Percentiles rank a stretch among this genome's conserved stretches.
These are phyloP conservation scores for Cardamine resedifolia DNA, from an alignment of 345 rosid genomes.

Conservation along the genomic window DNA sequence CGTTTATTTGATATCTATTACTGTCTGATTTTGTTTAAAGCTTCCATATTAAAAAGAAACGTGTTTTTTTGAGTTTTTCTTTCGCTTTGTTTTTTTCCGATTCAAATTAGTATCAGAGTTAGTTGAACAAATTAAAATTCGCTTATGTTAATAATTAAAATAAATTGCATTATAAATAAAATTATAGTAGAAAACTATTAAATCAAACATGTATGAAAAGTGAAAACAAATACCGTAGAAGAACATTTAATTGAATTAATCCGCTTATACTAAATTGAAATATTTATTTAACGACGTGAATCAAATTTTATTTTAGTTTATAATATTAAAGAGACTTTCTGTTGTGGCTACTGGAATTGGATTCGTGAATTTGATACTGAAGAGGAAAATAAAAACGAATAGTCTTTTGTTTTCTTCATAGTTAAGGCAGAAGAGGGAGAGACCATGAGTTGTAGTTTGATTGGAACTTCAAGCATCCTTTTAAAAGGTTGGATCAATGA, in stretches of 20 bases:
- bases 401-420: constrained; percentile 30
- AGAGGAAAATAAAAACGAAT: neutral
- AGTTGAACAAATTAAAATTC: neutral
- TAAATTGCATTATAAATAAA: neutral
- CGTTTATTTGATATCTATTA: neutral
- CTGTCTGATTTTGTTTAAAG: neutral
- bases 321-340: constrained; percentile 25
- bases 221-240: neutral
- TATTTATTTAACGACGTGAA: neutral
- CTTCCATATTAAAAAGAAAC: neutral
- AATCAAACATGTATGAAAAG: neutral
- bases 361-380: constrained; percentile 38
- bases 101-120: neutral
- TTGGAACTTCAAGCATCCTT: constrained; percentile 18
- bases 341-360: constrained; percentile 35
- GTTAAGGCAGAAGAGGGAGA: constrained; percentile 35
- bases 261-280: neutral
- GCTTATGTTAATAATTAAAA: neutral
- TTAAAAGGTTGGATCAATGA: constrained; percentile 3
- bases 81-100: neutral
- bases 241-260: neutral
- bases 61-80: neutral
- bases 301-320: neutral
- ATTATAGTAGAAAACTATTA: neutral
- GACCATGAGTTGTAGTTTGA: constrained; percentile 10